These are phyloP conservation scores for Amanita pseudoporphyria DNA, from an alignment of 768 basidiomycete species.

Conservation along the genomic window DNA sequence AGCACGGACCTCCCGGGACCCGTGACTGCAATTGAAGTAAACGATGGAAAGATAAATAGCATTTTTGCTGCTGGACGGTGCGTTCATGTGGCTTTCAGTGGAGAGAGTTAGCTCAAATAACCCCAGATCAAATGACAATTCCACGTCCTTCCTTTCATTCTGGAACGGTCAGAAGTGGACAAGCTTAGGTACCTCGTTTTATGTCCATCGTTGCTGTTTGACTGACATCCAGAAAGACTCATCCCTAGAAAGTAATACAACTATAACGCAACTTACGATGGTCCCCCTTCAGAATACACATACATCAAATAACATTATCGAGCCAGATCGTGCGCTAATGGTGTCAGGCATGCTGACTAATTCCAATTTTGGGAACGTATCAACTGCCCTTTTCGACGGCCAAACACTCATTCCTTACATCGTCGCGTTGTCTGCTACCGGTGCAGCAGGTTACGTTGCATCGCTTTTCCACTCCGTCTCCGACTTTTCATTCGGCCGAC, in stretches of 20 bases:
- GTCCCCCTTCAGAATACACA: constrained; percentile 84
- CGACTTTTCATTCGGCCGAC: constrained; percentile 64
- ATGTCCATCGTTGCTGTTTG: neutral
- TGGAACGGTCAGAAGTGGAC: constrained; percentile 84
- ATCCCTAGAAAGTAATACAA: constrained; percentile 42
- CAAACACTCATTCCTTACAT: constrained; percentile 75
- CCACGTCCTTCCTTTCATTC: constrained; percentile 62
- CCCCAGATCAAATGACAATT: constrained; percentile 44
- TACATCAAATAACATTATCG: constrained; percentile 54
- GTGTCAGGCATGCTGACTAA: constrained; percentile 73
- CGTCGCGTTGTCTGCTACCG: constrained; percentile 52
- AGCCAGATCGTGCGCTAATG: constrained; percentile 83
- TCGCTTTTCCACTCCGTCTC: constrained; percentile 79
- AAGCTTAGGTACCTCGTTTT: constrained; percentile 37
- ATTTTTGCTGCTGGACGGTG: constrained; percentile 88
- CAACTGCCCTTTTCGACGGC: constrained; percentile 85
- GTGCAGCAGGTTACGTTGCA: constrained; percentile 60
- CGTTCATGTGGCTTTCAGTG: constrained; percentile 18
- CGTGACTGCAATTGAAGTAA: constrained; percentile 80
- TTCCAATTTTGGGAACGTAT: constrained; percentile 65
- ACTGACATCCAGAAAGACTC: constrained; percentile 34
- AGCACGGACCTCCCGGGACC: constrained; percentile 71
- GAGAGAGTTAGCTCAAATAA: constrained; percentile 3
- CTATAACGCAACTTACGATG: constrained; percentile 78
- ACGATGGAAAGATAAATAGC: constrained; percentile 70